These are phyloP conservation scores for Ophiocytium majus DNA, from an alignment of 352 stramenopile species.

Conservation along the genomic window DNA sequence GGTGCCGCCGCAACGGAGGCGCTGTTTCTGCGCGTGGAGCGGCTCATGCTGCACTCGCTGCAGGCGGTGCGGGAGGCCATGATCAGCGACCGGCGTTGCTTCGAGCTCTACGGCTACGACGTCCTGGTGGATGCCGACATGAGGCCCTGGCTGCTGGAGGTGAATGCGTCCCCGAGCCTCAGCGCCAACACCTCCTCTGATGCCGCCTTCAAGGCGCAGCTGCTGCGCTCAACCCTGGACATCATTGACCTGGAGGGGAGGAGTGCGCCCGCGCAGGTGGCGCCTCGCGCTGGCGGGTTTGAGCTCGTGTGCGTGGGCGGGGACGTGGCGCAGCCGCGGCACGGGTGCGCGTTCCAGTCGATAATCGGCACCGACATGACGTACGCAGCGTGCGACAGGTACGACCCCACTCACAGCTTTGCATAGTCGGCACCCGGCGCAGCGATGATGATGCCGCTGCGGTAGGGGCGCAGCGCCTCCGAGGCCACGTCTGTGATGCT, in stretches of 20 bases:
- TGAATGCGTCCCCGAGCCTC: slow-evolving; percentile 88
- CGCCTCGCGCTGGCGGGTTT: slow-evolving; percentile 58
- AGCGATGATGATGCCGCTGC: too few species aligned
- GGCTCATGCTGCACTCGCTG: slow-evolving; percentile 67
- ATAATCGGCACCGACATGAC: neutral
- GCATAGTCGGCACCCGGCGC: too few species aligned
- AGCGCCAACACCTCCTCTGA: neutral
- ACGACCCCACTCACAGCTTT: neutral
- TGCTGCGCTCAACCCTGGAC: slow-evolving; percentile 88
- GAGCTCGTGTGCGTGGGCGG: slow-evolving; percentile 36
- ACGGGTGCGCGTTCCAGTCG: neutral
- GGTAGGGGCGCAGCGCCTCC: too few species aligned
- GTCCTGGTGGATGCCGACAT: slow-evolving; percentile 82
- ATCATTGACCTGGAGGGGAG: slow-evolving; percentile 83
- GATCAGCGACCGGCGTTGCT: slow-evolving; percentile 81
- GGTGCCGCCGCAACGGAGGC: slow-evolving; percentile 70
- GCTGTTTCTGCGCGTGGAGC: slow-evolving; percentile 81
- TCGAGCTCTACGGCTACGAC: slow-evolving; percentile 91
- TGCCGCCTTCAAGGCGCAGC: slow-evolving; percentile 66
- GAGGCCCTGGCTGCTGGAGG: slow-evolving; percentile 88
- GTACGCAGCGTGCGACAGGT: neutral
- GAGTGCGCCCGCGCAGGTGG: slow-evolving; percentile 21
- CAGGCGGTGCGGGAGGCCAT: slow-evolving; percentile 82
- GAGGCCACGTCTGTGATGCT: too few species aligned
- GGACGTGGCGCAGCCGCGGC: neutral